Base-by-base conservation (phyloP, 495 filamentous ascomycete genomes). In the Aspergillus affinis region DNA sequence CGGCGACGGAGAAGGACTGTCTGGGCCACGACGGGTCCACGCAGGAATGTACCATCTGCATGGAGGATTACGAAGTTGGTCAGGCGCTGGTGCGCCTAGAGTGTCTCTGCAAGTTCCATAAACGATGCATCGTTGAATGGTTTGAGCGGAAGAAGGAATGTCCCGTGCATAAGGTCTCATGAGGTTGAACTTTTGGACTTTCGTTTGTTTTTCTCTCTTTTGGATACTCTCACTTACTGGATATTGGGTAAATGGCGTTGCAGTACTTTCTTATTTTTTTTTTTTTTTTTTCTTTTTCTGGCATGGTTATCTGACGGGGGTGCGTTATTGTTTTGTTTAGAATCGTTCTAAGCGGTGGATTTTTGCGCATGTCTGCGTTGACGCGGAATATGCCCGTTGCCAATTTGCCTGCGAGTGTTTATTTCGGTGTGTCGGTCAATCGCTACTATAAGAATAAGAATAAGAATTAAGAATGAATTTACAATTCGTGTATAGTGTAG, bases 41-140 rank as follows among this genome's bases (percentile, higher is more conserved):
- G 26, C 77, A 80, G 8, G 94, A 98, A 73, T 98, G 94, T 70
- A 88, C 91, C 3, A 97, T 98, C 58, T 98, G 94, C 65, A 88
- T 98, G 63, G 95, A 97, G 71, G 95, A 98, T 65, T 98, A 96
- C 69, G 88, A 90, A 65, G 88, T 87, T 12, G 94, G 93, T 2
- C 85, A 89, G 57, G 75, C 85, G 52, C 87, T 98, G 84, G 91
- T 87, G 6, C 78, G 93, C 55, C 75, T 98, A 59, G 91, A 96
- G 75, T 98, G 95, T 72, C 75, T 96, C 59, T 98, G 94, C 73
- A 89, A 93, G 57, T 98, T 97, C 71, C 95, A 98, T 70, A 78
- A 85, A 66, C 70, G 80, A 50, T 88, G 89, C 62, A 88, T 90
- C 54, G 73, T 77, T 27, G 76, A 75, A 57, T 84, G 82, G 82